Base-by-base conservation (phyloP, 768 basidiomycete species). In the Lactifluus piperatus region DNA sequence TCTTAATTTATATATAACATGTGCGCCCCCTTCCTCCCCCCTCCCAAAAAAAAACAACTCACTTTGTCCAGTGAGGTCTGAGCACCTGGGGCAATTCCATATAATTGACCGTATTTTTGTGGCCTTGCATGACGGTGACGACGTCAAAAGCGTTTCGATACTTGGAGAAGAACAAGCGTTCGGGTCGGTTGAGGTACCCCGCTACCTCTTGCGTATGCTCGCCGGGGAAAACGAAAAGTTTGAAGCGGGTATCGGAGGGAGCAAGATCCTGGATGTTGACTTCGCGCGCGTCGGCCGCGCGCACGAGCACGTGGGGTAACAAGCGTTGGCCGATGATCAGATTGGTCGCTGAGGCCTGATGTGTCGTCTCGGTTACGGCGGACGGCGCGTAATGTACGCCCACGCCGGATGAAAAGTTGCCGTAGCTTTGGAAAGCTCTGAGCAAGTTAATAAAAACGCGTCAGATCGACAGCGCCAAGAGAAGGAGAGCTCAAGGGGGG, bases 281-380 rank as follows among this genome's bases (percentile, higher is more conserved):
- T 24, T 79, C 74, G 13, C 72, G 71, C 18, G 73, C 72, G 56
- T 81, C 80, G 24, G 77, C 78, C 0, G 71, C 74, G 14, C 78
- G 71, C 32, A 82, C 67, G 56, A 81, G 74, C 20, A 70, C 69
- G 58, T 79, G 77, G 3, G 79, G 79, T 5, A 74, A 69, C 57
- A 81, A 71, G 45, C 80, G 79, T 72, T 79, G 68, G n/a, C 81
- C 81, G 41, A 80, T 68, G 51, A 71, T 67, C 14, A 82, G 69
- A 46, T 72, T 70, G 4, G 68, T 51, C 4, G 79, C 78, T 54
- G 69, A 60, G 5, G 68, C 16, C 59, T 79, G 76, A 58, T 75
- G 65, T 11, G 65, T 62, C 9, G 71, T 49, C 44, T 68, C 56
- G n/a, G 75, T 73, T 49, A 73, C 68, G 0, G 67, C 51, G 24